Base-by-base conservation (phyloP, 306 rosid species). In the Senna tora region DNA sequence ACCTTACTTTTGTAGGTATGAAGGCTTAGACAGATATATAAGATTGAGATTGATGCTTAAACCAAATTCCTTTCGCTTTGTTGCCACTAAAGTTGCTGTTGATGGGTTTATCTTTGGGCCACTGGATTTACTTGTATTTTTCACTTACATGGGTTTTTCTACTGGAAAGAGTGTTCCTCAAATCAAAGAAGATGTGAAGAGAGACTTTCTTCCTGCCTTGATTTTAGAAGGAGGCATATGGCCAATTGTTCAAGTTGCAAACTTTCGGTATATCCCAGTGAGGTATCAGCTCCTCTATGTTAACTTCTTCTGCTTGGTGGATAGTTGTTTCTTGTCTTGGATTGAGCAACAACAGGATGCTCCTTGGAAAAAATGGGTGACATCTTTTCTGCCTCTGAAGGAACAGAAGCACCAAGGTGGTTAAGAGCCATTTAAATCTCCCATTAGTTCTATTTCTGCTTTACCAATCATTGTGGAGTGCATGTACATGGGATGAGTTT, bases 291-390 rank as follows among this genome's bases (percentile, higher is more conserved):
- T 93, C 54, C 98, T 93, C 25, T 90, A 93, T 75, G 96, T 89
- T 53, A 93, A 90, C 76, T 58, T 88, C 68, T 93, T 93, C 88
- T 88, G 96, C 92, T 75, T 90, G 69, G 67, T 93, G 85, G 98
- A 93, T 80, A 93, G 98, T 62, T 87, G 92, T 38, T 90, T 93
- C 81, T 86, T 93, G 85, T 93, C 98, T 62, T 93, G 98, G 98
- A 53, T 93, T 47, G 98, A 93, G 82, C 98, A 93, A 78, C 98
- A 93, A 80, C 79, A 88, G 61, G 96, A 90, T 64, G 98, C 98
- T 42, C 84, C 91, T 41, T 93, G 97, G 98, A 93, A 93, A 89
- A 81, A 90, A 65, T 88, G 97, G 96, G 47, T 93, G 78, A 82
- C 82, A 8, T 85, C 96, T 21, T 63, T 81, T 75, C 66, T 79